Evolutionary conservation across 345 rosid species (phyloP).

Genomic region (Eucalyptus regnans): DNA sequence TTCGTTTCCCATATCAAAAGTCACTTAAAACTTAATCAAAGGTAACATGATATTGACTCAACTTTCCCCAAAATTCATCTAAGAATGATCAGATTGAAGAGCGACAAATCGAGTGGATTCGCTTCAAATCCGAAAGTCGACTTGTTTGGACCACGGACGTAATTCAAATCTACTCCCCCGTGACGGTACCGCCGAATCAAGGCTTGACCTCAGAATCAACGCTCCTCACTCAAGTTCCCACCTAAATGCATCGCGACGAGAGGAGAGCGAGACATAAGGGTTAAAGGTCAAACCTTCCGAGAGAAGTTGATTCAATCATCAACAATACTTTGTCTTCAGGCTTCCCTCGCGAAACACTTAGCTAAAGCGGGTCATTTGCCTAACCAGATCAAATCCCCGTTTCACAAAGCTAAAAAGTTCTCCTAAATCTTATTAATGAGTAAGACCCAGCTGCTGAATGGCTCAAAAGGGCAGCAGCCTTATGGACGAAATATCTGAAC

Average conservation of each 20-base stretch:
- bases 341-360: not conserved
- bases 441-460: not conserved
- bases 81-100: not conserved
- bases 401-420: not conserved
- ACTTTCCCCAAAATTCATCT: not conserved
- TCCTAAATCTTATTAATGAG: not conserved
- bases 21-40: not conserved
- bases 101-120: accelerated
- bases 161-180: not conserved
- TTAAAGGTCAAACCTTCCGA: not conserved
- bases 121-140: not conserved
- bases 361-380: not conserved
- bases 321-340: not conserved
- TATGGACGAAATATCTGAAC: not conserved
- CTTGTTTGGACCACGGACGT: accelerated
- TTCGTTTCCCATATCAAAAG: accelerated
- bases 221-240: not conserved
- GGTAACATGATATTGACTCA: accelerated
- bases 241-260: not conserved
- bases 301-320: not conserved
- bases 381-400: not conserved
- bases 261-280: not conserved
- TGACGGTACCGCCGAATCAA: accelerated
- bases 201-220: not conserved
- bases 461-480: accelerated